A percentile compares a stretch with the other conserved stretches of the same genome.
These are phyloP conservation scores for Neopestalotiopsis sp. DNA, from an alignment of 2,329 filamentous ascomycete species.

Conservation along the genomic window DNA sequence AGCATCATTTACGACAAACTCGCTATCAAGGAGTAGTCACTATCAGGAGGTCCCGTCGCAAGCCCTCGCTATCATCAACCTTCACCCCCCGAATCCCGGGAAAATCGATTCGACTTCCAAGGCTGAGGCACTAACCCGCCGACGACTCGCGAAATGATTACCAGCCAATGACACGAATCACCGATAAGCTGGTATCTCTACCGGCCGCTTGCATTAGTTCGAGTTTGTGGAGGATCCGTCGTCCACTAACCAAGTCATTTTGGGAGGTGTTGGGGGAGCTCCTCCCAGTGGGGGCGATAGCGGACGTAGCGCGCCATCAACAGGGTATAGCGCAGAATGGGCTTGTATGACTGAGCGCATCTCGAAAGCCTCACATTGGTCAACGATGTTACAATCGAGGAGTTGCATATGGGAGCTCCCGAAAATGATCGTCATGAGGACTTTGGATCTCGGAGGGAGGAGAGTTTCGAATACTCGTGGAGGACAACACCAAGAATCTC, in stretches of 20 bases:
- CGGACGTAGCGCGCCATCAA: background rate
- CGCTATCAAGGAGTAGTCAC: conserved; percentile 1
- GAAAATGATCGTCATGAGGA: background rate
- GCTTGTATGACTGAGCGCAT: background rate
- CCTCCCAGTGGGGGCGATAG: conserved; percentile 11
- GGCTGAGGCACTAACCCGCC: background rate
- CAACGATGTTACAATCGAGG: background rate
- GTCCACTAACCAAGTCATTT: background rate
- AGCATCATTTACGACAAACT: background rate
- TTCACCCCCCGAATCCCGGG: background rate
- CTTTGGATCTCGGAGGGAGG: background rate
- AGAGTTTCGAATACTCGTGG: background rate
- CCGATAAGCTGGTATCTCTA: conserved; percentile 1
- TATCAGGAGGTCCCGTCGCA: background rate
- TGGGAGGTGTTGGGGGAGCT: conserved; percentile 1
- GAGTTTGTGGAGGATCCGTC: background rate
- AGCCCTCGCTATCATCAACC: background rate
- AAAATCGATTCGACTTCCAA: background rate
- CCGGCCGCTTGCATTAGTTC: conserved; percentile 1
- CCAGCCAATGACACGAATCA: background rate
- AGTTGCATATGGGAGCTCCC: background rate
- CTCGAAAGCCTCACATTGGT: conserved; percentile 1
- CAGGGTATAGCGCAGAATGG: background rate
- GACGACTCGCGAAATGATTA: background rate
- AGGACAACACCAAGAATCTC: background rate